Evolutionary conservation across 129 eudicot species (phyloP).

Genomic region (Escallonia herrerae): DNA sequence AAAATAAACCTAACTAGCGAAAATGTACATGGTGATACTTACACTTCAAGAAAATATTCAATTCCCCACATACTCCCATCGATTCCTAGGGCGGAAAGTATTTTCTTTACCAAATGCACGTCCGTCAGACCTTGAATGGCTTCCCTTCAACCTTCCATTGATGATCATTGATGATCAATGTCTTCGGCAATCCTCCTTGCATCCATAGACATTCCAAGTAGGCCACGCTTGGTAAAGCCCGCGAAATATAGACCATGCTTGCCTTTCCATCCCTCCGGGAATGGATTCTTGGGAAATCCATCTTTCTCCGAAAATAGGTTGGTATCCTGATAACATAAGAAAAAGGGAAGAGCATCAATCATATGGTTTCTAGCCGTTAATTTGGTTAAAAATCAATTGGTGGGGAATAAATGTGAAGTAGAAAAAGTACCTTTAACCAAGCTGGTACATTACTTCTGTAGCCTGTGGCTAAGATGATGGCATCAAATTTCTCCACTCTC

Average conservation of each 20-base stretch:
- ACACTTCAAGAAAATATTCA: not conserved
- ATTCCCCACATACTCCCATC: no score
- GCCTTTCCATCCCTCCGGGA: conserved; percentile 76
- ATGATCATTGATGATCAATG: no score
- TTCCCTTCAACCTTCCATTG: conserved; percentile 29
- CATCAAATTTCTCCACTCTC: conserved; percentile 44
- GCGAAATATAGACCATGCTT: conserved; percentile 46
- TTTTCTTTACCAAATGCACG: not conserved
- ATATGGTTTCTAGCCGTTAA: no score
- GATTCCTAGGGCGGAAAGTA: no score
- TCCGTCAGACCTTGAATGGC: conserved; percentile 10
- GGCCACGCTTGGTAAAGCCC: conserved; percentile 60
- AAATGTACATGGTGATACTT: not conserved
- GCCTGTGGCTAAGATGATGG: conserved; percentile 62
- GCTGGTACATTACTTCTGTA: conserved; percentile 54
- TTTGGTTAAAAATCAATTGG: not conserved
- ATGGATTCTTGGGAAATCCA: conserved; percentile 46
- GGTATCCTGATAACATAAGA: conserved; percentile 23
- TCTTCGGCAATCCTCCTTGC: conserved; percentile 57
- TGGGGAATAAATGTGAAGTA: not conserved
- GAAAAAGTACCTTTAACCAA: conserved; percentile 54
- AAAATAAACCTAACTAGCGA: not conserved
- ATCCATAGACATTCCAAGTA: conserved; percentile 51
- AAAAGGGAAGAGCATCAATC: no score
- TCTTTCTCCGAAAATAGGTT: conserved; percentile 43